phyloP scores from a whole-genome alignment of 345 rosid genomes.

The Raphanus raphanistrum region DNA sequence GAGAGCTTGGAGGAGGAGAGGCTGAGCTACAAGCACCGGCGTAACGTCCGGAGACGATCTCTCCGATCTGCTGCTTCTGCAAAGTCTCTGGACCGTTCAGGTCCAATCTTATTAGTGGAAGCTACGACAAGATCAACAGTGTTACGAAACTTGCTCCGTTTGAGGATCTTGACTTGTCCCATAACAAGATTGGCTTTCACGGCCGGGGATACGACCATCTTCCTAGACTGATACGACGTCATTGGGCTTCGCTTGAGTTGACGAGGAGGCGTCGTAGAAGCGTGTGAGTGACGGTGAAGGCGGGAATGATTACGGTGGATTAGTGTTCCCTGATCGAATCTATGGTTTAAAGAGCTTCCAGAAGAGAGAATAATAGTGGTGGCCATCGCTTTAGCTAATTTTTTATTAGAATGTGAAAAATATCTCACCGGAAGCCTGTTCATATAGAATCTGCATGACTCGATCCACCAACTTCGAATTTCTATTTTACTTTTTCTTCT shows the following conservation, averaged over 20 bases:
- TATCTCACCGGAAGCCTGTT: background rate
- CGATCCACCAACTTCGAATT: slow-evolving; percentile 7
- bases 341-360: slow-evolving; percentile 13
- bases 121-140: slow-evolving; percentile 38
- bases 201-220: slow-evolving; percentile 39
- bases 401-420: background rate
- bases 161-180: slow-evolving; percentile 66
- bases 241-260: slow-evolving; percentile 39
- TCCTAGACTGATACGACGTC: slow-evolving; percentile 9
- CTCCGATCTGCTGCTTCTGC: slow-evolving; percentile 46
- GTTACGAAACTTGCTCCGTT: background rate
- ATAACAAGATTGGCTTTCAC: slow-evolving; percentile 42
- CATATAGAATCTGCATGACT: background rate
- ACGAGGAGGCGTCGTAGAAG: slow-evolving; percentile 32
- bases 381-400: slow-evolving; percentile 24
- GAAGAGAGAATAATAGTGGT: slow-evolving; percentile 27
- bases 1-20: slow-evolving; percentile 66
- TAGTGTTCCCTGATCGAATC: slow-evolving; percentile 28
- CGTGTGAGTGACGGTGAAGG: background rate
- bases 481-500: background rate
- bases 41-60: slow-evolving; percentile 26
- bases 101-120: slow-evolving; percentile 51
- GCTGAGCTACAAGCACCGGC: slow-evolving; percentile 40
- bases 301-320: slow-evolving; percentile 28
- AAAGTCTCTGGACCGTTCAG: slow-evolving; percentile 52